phyloP scores from a whole-genome alignment of 2,329 filamentous ascomycete genomes.

The Fusarium phyllophilum region DNA sequence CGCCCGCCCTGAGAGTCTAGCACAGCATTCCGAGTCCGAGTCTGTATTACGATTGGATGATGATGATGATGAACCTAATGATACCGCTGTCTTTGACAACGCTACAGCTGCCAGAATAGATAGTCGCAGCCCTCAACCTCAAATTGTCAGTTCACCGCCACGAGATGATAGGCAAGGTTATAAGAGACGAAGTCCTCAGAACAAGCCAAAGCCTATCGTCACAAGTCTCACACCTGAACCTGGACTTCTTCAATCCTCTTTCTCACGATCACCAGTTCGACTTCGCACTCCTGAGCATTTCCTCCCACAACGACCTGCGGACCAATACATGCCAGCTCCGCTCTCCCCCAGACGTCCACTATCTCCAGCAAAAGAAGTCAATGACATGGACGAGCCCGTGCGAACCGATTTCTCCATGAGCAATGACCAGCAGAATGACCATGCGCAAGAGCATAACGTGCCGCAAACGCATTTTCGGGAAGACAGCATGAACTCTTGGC shows the following conservation, averaged over 20 bases:
- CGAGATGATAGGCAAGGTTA: constrained; percentile 37
- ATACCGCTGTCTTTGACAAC: constrained; percentile 60
- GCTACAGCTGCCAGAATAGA: constrained; percentile 62
- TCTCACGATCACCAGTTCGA: constrained; percentile 59
- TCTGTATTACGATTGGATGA: constrained; percentile 44
- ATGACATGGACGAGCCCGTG: constrained; percentile 43
- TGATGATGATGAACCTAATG: constrained; percentile 57
- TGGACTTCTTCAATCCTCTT: constrained; percentile 61
- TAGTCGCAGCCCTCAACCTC: constrained; percentile 30
- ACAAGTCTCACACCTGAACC: constrained; percentile 41
- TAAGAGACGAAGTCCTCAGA: constrained; percentile 37
- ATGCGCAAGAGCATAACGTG: constrained; percentile 5
- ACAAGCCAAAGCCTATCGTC: constrained; percentile 40
- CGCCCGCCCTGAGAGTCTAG: constrained; percentile 68
- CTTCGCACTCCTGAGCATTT: constrained; percentile 46
- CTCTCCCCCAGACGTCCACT: constrained; percentile 71
- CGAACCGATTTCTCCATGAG: constrained; percentile 51
- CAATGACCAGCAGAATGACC: constrained; percentile 14
- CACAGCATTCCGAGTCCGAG: constrained; percentile 40
- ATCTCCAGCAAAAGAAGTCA: constrained; percentile 52
- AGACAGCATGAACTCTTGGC: constrained; percentile 84
- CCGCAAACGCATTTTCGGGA: constrained; percentile 61
- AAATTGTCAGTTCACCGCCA: constrained; percentile 38
- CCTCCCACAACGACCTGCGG: constrained; percentile 60
- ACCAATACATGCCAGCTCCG: constrained; percentile 75